phyloP scores from a whole-genome alignment of 2,329 filamentous ascomycete genomes.

The Cyphellophora attinorum region DNA sequence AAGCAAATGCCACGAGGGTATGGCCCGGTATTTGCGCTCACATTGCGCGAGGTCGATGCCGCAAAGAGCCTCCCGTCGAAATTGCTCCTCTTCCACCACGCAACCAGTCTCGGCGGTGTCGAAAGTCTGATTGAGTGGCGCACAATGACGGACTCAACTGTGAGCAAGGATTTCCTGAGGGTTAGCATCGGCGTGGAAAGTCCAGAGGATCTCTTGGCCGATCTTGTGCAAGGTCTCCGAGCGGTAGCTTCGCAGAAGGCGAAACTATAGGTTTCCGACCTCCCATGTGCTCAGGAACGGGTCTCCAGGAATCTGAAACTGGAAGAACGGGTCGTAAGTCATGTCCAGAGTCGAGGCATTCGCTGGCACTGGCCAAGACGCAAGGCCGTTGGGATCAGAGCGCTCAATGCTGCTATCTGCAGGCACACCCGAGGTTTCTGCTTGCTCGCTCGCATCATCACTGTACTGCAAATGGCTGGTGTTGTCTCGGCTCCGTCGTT shows the following conservation, averaged over 20 bases:
- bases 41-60: slow-evolving; percentile 47
- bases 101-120: slow-evolving; percentile 83
- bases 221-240: no score
- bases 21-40: slow-evolving; percentile 75
- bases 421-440: background rate
- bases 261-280: slow-evolving; percentile 20
- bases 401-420: no score
- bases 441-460: slow-evolving; percentile 5
- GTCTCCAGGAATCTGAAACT: slow-evolving; percentile 21
- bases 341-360: slow-evolving; percentile 22
- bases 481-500: slow-evolving; percentile 1
- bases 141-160: slow-evolving; percentile 63
- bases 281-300: slow-evolving; percentile 22
- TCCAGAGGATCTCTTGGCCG: slow-evolving; percentile 70
- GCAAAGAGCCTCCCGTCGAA: slow-evolving; percentile 63
- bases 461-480: slow-evolving; percentile 6
- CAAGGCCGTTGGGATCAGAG: background rate
- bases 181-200: slow-evolving; percentile 79
- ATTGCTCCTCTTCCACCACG: slow-evolving; percentile 55
- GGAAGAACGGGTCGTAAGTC: slow-evolving; percentile 22
- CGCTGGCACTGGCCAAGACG: background rate
- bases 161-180: slow-evolving; percentile 41
- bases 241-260: background rate
- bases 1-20: slow-evolving; percentile 76
- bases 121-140: slow-evolving; percentile 96